Percentiles rank a stretch among this genome's conserved stretches.
These are phyloP conservation scores for Neopestalotiopsis sp. DNA, from an alignment of 2,329 filamentous ascomycete genomes.

Conservation along the genomic window DNA sequence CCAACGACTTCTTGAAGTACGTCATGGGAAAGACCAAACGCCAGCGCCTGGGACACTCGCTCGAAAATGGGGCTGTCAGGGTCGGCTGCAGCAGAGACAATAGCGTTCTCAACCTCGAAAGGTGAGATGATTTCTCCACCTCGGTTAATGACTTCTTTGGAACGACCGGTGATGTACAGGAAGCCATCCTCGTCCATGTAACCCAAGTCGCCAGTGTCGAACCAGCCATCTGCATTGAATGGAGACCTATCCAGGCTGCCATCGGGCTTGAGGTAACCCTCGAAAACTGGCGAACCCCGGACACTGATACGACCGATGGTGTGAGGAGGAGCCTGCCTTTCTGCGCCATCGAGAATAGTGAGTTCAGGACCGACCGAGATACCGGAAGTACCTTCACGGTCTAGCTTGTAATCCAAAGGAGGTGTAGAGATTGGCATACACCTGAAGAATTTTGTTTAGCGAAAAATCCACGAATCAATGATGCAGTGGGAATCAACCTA, in stretches of 20 bases:
- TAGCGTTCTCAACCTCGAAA: slow-evolving; percentile 63
- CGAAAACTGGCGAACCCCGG: slow-evolving; percentile 55
- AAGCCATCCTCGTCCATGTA: slow-evolving; percentile 56
- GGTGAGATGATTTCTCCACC: slow-evolving; percentile 64
- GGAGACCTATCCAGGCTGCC: slow-evolving; percentile 47
- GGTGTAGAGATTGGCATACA: slow-evolving; percentile 64
- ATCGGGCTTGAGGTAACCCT: slow-evolving; percentile 52
- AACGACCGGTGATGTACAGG: slow-evolving; percentile 59
- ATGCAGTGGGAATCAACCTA: not conserved
- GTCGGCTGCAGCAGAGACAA: slow-evolving; percentile 50
- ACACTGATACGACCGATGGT: slow-evolving; percentile 55
- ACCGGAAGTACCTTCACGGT: slow-evolving; percentile 58
- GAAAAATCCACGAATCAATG: not conserved
- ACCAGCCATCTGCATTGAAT: slow-evolving; percentile 56
- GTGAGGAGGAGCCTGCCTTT: slow-evolving; percentile 33
- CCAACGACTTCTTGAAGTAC: slow-evolving; percentile 62
- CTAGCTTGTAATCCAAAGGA: slow-evolving; percentile 55
- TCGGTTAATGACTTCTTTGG: slow-evolving; percentile 62
- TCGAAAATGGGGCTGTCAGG: slow-evolving; percentile 48
- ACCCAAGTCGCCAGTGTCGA: slow-evolving; percentile 60
- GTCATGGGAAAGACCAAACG: slow-evolving; percentile 57
- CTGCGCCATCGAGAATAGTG: slow-evolving; percentile 50
- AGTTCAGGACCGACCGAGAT: slow-evolving; percentile 56
- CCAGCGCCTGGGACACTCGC: slow-evolving; percentile 53
- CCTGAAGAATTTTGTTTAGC: slow-evolving; percentile 17